Percentiles rank a stretch among this genome's conserved stretches.
Conservation (phyloP, 495 filamentous ascomycete genomes). For the Xylaria intraflava region DNA sequence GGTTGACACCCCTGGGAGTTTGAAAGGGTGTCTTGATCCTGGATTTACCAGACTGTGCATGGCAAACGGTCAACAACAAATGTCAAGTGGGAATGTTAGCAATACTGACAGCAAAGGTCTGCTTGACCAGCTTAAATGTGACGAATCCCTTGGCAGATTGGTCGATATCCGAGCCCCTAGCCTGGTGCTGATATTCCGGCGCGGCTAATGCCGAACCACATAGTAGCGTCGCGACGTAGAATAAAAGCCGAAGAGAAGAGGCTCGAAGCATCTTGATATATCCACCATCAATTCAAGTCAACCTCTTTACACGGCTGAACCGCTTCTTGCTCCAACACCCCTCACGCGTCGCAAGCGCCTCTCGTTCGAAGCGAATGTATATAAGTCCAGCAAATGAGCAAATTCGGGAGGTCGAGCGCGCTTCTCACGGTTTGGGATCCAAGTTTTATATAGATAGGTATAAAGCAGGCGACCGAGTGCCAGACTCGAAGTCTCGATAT, state of each 20-base stretch:
- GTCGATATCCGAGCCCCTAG: not conserved
- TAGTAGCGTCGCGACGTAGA: constrained; percentile 34
- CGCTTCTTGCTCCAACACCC: constrained; percentile 6
- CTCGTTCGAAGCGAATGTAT: constrained; percentile 4
- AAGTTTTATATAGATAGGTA: constrained; percentile 3
- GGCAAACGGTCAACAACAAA: not conserved
- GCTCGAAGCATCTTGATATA: constrained; percentile 32
- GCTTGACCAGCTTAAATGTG: constrained; percentile 23
- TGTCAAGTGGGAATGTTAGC: not conserved
- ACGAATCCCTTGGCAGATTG: constrained; percentile 16
- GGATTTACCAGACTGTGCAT: constrained; percentile 8
- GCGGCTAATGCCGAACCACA: constrained; percentile 33
- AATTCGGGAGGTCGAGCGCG: constrained; percentile 12
- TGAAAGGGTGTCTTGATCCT: constrained; percentile 1
- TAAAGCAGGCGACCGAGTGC: constrained; percentile 22
- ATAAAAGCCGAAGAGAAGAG: constrained; percentile 31
- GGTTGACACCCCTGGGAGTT: not conserved
- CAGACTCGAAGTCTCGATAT: constrained; percentile 32
- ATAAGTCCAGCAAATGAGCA: constrained; percentile 1
- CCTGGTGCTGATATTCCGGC: constrained; percentile 7
- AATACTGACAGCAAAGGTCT: constrained; percentile 16
- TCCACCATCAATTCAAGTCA: not conserved
- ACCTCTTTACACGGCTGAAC: not conserved
- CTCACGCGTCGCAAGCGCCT: not conserved
- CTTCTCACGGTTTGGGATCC: constrained; percentile 6